Conservation (phyloP, 2,329 filamentous ascomycete species). For the Pestalotiopsis sp. region DNA sequence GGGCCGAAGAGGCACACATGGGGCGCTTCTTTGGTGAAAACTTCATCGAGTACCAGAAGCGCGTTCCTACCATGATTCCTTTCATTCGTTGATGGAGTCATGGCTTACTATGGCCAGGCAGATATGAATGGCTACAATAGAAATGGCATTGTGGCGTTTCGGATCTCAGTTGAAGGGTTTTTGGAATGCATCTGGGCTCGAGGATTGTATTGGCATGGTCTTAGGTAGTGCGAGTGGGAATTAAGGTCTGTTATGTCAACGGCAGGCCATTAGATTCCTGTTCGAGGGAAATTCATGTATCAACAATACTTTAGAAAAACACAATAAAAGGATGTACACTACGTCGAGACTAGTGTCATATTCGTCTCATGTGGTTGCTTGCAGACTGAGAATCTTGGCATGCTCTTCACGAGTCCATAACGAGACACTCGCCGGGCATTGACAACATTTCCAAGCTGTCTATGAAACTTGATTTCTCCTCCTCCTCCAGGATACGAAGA, state of each 20-base stretch:
- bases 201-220: not conserved
- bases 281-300: no score
- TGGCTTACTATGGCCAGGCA: not conserved
- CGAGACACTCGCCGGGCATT: no score
- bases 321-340: no score
- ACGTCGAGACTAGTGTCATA: no score
- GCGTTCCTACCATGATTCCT: constrained; percentile 79
- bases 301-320: no score
- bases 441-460: no score
- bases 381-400: no score
- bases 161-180: not conserved
- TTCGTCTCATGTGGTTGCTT: no score
- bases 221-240: not conserved
- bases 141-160: not conserved
- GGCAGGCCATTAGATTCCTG: not conserved
- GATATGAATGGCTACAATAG: not conserved
- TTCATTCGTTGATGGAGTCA: constrained; percentile 55
- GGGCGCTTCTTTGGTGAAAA: constrained; percentile 82
- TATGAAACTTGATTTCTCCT: no score
- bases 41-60: constrained; percentile 73
- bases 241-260: not conserved
- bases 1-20: constrained; percentile 77
- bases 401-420: no score
- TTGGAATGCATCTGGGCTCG: not conserved
- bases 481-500: no score